Evolutionary conservation across 108 stramenopile species (phyloP), one percentile per base, ranked within the genome.

Genomic region (Skeletonema grethae): DNA sequence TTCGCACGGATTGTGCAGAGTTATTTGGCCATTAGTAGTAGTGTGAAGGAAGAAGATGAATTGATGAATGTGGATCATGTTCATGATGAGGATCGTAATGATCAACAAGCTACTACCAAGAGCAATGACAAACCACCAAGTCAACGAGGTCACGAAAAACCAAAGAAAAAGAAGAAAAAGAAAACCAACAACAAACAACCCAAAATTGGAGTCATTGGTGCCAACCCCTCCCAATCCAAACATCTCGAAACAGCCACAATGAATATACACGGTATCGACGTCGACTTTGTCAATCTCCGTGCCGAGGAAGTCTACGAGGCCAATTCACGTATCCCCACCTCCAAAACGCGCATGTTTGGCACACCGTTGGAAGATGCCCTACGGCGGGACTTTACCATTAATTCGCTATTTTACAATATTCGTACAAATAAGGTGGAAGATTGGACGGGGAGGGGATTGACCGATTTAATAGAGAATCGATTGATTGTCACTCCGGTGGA

Each of bases 231-330:
- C 16, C 98, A 99, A 83, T 95, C 93, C 15, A 99, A 99, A 83
- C 99, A 99, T 84, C 84, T 99, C 32, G 97, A 99, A 86, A 99
- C 99, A 7, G 99, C 98, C 34, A 91, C 96, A 1, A 87, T 98
- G 84, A 86, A 82, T 22, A 67, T 99, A 5, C 69, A 84, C 29
- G 96, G 89, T 11, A 83, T 95, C 10, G 93, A 94, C 46, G 80
- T 97, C 9, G 99, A 99, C 77, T 95, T 98, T 70, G 90, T 88
- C 57, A 96, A 98, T 69, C 83, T 99, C 1, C 87, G 99, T 4
- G 79, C 89, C 56, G 95, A 98, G 69, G 93, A 92, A 55, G 84
- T 86, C 2, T 95, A 95, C 58, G 80, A 79, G 28, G 70, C 66
- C n/a, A 73, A 94, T 74, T 90, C 88, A 10, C 83, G 98, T 10